phyloP scores from a whole-genome alignment of 1,139 yeast species.

The Kodamaea alishanica region DNA sequence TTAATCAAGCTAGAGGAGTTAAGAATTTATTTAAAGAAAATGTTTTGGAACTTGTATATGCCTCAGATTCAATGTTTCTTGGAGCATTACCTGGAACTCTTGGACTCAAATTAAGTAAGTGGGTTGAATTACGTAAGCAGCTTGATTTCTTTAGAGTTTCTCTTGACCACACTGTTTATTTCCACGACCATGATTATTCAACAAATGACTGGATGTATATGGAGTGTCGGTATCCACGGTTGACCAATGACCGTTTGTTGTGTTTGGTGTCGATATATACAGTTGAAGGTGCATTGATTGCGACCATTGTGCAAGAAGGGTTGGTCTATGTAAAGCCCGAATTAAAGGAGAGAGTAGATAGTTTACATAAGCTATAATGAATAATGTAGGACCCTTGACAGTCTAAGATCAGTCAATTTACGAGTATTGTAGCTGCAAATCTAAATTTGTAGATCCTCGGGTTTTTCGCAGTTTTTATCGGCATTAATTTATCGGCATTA shows the following conservation, averaged over 20 bases:
- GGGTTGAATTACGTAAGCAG: conserved; percentile 10
- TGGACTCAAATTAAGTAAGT: conserved; percentile 17
- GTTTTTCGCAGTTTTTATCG: too few species aligned
- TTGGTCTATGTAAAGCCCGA: conserved; percentile 26
- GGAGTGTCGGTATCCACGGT: conserved; percentile 33
- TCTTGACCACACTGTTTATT: conserved; percentile 39
- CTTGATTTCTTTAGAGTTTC: conserved; percentile 35
- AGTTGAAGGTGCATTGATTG: conserved; percentile 28
- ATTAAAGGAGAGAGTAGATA: conserved; percentile 21
- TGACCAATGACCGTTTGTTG: conserved; percentile 35
- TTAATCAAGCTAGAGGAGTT: conserved; percentile 28
- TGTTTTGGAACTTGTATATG: conserved; percentile 19
- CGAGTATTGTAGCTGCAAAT: neutral
- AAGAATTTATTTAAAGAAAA: conserved; percentile 22
- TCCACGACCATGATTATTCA: conserved; percentile 36
- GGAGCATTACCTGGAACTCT: conserved; percentile 21
- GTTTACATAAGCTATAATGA: conserved; percentile 2
- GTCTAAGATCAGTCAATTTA: neutral
- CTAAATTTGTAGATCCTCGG: too few species aligned
- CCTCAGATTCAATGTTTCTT: conserved; percentile 26
- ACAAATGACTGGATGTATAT: conserved; percentile 39
- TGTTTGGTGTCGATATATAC: conserved; percentile 28
- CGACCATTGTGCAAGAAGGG: conserved; percentile 38
- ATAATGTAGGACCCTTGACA: neutral
- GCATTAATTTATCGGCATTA: too few species aligned